Evolutionary conservation across 441 rosid species (phyloP).

Genomic region (Corymbia calophylla): DNA sequence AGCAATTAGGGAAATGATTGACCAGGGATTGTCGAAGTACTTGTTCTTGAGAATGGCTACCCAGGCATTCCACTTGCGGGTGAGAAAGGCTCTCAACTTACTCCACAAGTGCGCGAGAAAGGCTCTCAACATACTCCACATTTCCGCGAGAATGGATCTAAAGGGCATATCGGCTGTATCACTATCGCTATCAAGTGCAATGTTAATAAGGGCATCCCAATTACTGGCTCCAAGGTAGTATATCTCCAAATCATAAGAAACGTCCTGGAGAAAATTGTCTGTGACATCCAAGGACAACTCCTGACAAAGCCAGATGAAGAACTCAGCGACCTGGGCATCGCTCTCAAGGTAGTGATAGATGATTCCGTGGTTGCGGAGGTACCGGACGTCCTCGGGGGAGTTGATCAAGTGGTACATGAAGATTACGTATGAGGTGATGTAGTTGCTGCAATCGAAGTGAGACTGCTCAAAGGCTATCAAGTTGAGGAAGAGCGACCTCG

Average conservation of each 20-base stretch:
- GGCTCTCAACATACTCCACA: rapidly evolving
- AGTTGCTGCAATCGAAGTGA: slow-evolving; percentile 50
- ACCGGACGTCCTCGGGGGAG: slow-evolving; percentile 56
- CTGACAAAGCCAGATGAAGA: slow-evolving; percentile 68
- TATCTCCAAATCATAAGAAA: slow-evolving; percentile 33
- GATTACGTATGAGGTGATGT: slow-evolving; percentile 64
- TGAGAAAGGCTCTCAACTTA: neutral
- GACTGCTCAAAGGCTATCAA: slow-evolving; percentile 79
- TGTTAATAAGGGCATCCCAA: no score
- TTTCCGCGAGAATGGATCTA: no score
- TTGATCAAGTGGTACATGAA: slow-evolving; percentile 84
- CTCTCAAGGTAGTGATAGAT: slow-evolving; percentile 80
- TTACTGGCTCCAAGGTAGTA: no score
- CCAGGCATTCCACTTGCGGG: slow-evolving; percentile 3
- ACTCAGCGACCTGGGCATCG: slow-evolving; percentile 70
- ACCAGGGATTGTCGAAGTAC: neutral
- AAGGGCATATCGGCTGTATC: no score
- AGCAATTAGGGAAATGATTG: neutral
- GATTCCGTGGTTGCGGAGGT: slow-evolving; percentile 59
- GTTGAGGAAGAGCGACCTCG: slow-evolving; percentile 73
- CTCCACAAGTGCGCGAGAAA: rapidly evolving
- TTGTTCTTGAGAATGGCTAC: neutral
- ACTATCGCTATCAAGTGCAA: no score
- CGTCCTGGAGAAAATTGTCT: slow-evolving; percentile 45
- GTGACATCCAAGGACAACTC: slow-evolving; percentile 67